Conservation (phyloP, 805 yeast species). For the Clavispora carvajalis region DNA sequence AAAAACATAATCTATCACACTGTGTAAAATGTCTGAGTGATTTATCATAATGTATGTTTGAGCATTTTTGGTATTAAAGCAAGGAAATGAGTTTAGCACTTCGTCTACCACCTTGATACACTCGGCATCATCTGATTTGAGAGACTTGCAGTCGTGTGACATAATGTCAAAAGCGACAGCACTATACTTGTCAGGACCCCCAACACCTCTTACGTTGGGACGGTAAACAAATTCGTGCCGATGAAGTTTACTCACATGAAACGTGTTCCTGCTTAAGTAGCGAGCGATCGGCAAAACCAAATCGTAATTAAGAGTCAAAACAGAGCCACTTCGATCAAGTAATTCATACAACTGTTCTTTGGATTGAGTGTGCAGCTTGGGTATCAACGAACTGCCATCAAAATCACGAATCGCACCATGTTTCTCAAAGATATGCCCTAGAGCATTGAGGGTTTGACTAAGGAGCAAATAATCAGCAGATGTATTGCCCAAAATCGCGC, state of each 20-base stretch:
- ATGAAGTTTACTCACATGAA: slow-evolving; percentile 54
- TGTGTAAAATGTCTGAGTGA: slow-evolving; percentile 74
- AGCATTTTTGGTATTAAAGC: slow-evolving; percentile 45
- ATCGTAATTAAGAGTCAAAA: slow-evolving; percentile 85
- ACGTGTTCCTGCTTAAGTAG: slow-evolving; percentile 58
- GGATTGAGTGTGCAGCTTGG: slow-evolving; percentile 65
- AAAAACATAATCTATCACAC: slow-evolving; percentile 60
- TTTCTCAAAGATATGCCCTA: slow-evolving; percentile 57
- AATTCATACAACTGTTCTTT: slow-evolving; percentile 70
- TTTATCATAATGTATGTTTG: slow-evolving; percentile 62
- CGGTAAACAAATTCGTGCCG: slow-evolving; percentile 81
- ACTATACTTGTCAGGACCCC: slow-evolving; percentile 71
- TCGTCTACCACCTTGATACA: slow-evolving; percentile 79
- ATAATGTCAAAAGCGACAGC: slow-evolving; percentile 87
- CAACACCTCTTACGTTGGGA: slow-evolving; percentile 47
- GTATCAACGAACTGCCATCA: slow-evolving; percentile 63
- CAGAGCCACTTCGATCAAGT: slow-evolving; percentile 80
- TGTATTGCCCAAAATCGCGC: slow-evolving; percentile 21
- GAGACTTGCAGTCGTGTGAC: slow-evolving; percentile 30
- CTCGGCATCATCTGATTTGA: slow-evolving; percentile 65
- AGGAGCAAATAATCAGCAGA: slow-evolving; percentile 50
- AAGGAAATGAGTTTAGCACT: slow-evolving; percentile 59
- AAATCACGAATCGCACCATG: slow-evolving; percentile 88
- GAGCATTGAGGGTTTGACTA: slow-evolving; percentile 53
- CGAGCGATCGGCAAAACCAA: slow-evolving; percentile 88